Percentiles rank a stretch among this genome's conserved stretches.
Evolutionary conservation across 306 rosid genomes (phyloP).

Genomic region (Lupinus albus): DNA sequence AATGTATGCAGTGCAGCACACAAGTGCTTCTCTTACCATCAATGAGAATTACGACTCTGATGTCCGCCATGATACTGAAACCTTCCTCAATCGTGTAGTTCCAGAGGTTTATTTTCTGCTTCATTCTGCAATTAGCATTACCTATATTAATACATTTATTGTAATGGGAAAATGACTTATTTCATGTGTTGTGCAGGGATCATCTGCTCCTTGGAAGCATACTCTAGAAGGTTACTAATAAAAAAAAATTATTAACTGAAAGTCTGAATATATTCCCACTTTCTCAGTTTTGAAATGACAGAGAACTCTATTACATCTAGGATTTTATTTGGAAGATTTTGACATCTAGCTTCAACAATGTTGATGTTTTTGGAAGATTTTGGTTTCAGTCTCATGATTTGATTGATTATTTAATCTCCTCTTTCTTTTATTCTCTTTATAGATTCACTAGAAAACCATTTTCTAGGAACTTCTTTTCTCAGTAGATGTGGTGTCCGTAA

Average conservation of each 20-base stretch:
- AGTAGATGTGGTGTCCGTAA: neutral
- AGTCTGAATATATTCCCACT: neutral
- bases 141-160: neutral
- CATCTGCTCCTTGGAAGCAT: slow-evolving; percentile 93
- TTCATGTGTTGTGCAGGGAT: slow-evolving; percentile 52
- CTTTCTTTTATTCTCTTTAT: neutral
- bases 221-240: slow-evolving; percentile 76
- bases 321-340: too few species aligned
- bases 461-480: neutral
- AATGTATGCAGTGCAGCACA: slow-evolving; percentile 77
- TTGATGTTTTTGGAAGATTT: neutral
- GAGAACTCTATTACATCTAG: neutral
- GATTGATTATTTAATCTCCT: neutral
- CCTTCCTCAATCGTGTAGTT: slow-evolving; percentile 73
- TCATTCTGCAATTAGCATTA: neutral
- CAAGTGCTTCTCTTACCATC: slow-evolving; percentile 95
- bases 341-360: slow-evolving; percentile 1
- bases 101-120: slow-evolving; percentile 65
- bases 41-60: slow-evolving; percentile 93
- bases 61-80: slow-evolving; percentile 85
- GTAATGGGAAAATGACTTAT: neutral
- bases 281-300: neutral
- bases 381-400: neutral
- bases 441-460: neutral
- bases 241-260: neutral